A percentile compares a stretch with the other conserved stretches of the same genome.
Evolutionary conservation across 2,329 filamentous ascomycete genomes (phyloP).

Genomic region (Colletotrichum musae): DNA sequence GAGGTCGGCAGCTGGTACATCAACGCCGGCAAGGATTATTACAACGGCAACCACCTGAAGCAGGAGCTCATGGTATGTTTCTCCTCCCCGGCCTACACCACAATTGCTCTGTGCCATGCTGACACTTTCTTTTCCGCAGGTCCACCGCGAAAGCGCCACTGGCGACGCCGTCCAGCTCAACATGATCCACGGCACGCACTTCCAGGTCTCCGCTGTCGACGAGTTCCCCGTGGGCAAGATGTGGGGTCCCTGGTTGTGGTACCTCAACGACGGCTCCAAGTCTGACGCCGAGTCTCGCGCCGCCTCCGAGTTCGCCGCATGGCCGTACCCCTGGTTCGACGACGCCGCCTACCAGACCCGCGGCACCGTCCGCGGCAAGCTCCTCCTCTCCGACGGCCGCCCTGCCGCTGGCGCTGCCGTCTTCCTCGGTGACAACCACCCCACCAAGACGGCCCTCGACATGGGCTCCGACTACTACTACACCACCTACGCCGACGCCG

Average conservation of each 20-base stretch:
- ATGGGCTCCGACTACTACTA: slow-evolving; percentile 66
- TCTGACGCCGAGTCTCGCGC: slow-evolving; percentile 57
- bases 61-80: slow-evolving; percentile 61
- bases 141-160: slow-evolving; percentile 64
- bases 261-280: slow-evolving; percentile 60
- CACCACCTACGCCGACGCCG: slow-evolving; percentile 58
- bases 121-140: neutral
- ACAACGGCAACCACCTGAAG: slow-evolving; percentile 66
- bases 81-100: too few relatives aligned
- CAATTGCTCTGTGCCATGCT: too few relatives aligned
- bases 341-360: slow-evolving; percentile 63
- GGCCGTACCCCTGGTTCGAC: slow-evolving; percentile 66
- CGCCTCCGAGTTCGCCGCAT: slow-evolving; percentile 57
- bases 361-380: slow-evolving; percentile 59
- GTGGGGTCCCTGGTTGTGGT: slow-evolving; percentile 58
- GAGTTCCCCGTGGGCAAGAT: slow-evolving; percentile 56
- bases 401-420: slow-evolving; percentile 60
- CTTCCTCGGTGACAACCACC: slow-evolving; percentile 47
- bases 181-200: slow-evolving; percentile 68
- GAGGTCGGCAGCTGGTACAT: slow-evolving; percentile 67
- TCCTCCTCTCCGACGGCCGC: slow-evolving; percentile 62
- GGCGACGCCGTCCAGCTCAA: slow-evolving; percentile 68
- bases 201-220: slow-evolving; percentile 54
- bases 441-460: slow-evolving; percentile 61
- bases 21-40: slow-evolving; percentile 65